Evolutionary conservation across 2,329 filamentous ascomycete species (phyloP).

Genomic region (Colletotrichum tropicicola): DNA sequence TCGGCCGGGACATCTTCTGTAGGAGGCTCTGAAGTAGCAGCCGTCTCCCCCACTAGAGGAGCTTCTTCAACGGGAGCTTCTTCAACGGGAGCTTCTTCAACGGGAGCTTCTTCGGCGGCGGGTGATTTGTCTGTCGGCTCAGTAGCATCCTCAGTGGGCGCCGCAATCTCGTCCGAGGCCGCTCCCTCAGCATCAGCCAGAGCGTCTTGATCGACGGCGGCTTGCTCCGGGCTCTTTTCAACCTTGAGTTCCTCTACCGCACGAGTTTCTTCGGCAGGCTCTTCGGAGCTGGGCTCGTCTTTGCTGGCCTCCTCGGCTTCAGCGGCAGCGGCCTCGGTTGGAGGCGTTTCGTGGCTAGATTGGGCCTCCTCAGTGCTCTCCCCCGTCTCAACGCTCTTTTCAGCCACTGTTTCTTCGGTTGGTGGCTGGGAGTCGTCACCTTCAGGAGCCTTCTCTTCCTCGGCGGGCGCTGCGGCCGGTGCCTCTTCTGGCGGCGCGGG

Average conservation of each 20-base stretch:
- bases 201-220: too few relatives aligned
- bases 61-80: not conserved
- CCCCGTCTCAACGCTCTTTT: slow-evolving; percentile 17
- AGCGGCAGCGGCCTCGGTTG: not conserved
- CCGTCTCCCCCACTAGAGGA: not conserved
- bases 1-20: not conserved
- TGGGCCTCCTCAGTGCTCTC: not conserved
- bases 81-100: not conserved
- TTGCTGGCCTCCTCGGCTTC: not conserved
- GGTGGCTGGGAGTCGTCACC: slow-evolving; percentile 28
- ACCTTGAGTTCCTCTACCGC: not conserved
- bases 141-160: too few relatives aligned
- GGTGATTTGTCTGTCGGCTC: too few relatives aligned
- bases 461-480: not conserved
- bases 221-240: not conserved
- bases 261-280: not conserved
- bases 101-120: not conserved
- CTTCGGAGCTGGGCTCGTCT: not conserved
- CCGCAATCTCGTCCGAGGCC: too few relatives aligned
- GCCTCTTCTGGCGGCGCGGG: not conserved
- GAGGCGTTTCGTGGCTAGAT: not conserved
- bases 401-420: slow-evolving; percentile 25
- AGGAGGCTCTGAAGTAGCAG: not conserved
- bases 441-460: slow-evolving; percentile 4
- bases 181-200: too few relatives aligned